A percentile compares a stretch with the other conserved stretches of the same genome.
phyloP scores from a whole-genome alignment of 2,329 filamentous ascomycete species.

The Cordyceps farinosa region DNA sequence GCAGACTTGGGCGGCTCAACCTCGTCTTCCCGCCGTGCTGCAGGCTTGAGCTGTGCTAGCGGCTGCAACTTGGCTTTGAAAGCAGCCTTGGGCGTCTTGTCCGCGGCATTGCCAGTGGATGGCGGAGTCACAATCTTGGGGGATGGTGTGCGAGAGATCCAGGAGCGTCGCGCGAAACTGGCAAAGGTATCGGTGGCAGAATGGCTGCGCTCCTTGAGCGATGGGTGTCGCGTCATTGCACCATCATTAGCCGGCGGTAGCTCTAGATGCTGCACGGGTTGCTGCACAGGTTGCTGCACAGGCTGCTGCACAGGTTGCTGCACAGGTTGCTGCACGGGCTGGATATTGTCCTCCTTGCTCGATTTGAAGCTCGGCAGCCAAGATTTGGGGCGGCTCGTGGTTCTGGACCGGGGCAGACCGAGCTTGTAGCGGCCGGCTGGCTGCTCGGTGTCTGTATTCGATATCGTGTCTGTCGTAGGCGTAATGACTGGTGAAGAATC shows the following conservation, averaged over 20 bases:
- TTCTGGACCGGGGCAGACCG: slow-evolving; percentile 19
- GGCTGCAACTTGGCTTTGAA: slow-evolving; percentile 25
- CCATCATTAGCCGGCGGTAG: slow-evolving; percentile 26
- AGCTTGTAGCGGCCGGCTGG: slow-evolving; percentile 22
- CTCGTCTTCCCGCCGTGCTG: background rate
- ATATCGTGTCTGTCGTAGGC: slow-evolving; percentile 10
- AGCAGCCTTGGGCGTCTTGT: slow-evolving; percentile 26
- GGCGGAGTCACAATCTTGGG: slow-evolving; percentile 35
- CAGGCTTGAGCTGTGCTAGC: slow-evolving; percentile 10
- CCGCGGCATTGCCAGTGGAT: slow-evolving; percentile 23
- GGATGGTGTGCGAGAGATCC: slow-evolving; percentile 51
- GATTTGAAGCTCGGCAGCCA: slow-evolving; percentile 50
- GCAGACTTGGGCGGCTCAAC: slow-evolving; percentile 30
- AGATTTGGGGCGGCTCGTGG: slow-evolving; percentile 47
- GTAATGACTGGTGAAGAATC: background rate
- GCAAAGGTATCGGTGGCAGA: slow-evolving; percentile 46
- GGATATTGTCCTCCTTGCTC: slow-evolving; percentile 26
- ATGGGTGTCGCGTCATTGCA: slow-evolving; percentile 23
- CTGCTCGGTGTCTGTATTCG: slow-evolving; percentile 36
- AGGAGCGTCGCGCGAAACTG: slow-evolving; percentile 49
- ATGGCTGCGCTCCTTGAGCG: slow-evolving; percentile 34
- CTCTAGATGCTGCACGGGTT: slow-evolving; percentile 26
- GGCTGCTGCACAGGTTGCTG: no score
- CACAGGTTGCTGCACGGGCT: slow-evolving; percentile 22
- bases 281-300: background rate